A percentile compares a stretch with the other conserved stretches of the same genome.
These are phyloP conservation scores for Panus rudis DNA, from an alignment of 768 basidiomycete species.

Conservation along the genomic window DNA sequence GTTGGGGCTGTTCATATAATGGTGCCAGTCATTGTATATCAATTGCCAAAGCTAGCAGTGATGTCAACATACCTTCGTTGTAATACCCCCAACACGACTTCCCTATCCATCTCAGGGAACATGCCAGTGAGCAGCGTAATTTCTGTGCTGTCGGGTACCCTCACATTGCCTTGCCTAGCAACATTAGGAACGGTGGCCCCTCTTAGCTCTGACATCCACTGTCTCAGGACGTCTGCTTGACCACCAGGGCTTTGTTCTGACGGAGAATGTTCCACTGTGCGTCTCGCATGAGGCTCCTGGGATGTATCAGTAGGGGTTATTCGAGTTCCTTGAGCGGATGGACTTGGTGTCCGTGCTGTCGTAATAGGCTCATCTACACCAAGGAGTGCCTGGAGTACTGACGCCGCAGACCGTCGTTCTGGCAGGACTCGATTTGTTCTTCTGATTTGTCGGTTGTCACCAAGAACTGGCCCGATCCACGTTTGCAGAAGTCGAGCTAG, in stretches of 20 bases:
- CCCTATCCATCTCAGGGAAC: conserved; percentile 77
- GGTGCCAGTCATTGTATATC: neutral
- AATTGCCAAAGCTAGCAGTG: neutral
- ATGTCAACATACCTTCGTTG: conserved; percentile 73
- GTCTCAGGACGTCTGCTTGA: conserved; percentile 44
- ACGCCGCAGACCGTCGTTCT: conserved; percentile 13
- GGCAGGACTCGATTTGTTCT: conserved; percentile 72
- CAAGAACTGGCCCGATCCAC: conserved; percentile 62
- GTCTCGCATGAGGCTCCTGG: conserved; percentile 1
- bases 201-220: conserved; percentile 63
- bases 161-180: conserved; percentile 28
- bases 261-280: too few species aligned
- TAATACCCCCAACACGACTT: conserved; percentile 66
- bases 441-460: conserved; percentile 53
- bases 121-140: conserved; percentile 67
- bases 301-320: neutral
- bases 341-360: conserved; percentile 38
- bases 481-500: conserved; percentile 48
- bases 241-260: neutral
- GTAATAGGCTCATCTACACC: conserved; percentile 58
- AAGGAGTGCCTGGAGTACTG: conserved; percentile 11
- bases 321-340: neutral
- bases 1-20: conserved; percentile 45
- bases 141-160: conserved; percentile 71
- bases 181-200: conserved; percentile 12